Conservation (phyloP, 2,329 filamentous ascomycete genomes). For the Colletotrichum sp. region DNA sequence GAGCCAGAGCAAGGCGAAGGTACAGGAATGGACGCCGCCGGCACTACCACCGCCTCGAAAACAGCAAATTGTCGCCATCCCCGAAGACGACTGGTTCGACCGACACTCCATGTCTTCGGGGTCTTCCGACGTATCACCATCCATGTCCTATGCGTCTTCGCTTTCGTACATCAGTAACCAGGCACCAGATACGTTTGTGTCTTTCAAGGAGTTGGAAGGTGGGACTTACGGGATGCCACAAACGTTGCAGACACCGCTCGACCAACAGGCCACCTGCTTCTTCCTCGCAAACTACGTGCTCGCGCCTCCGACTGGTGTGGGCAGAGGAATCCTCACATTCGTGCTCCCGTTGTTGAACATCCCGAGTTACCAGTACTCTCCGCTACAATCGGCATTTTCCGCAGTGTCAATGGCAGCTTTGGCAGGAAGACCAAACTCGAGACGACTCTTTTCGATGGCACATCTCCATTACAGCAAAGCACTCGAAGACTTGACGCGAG, state of each 20-base stretch:
- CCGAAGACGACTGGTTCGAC: conserved; percentile 16
- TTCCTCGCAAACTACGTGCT: conserved; percentile 29
- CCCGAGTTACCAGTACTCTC: conserved; percentile 21
- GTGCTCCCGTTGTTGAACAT: conserved; percentile 24
- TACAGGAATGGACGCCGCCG: conserved; percentile 16
- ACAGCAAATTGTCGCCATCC: conserved; percentile 7
- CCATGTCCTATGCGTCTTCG: conserved; percentile 15
- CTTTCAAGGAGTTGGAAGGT: conserved; percentile 11
- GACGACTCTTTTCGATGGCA: conserved; percentile 22
- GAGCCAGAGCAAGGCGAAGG: neutral
- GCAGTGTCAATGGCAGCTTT: conserved; percentile 27
- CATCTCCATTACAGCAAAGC: conserved; percentile 27
- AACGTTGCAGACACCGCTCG: conserved; percentile 24
- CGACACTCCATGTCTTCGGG: conserved; percentile 8
- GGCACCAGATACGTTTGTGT: conserved; percentile 6
- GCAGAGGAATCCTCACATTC: conserved; percentile 25
- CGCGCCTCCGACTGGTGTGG: conserved; percentile 21
- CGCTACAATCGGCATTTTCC: conserved; percentile 26
- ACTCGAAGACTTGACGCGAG: conserved; percentile 24
- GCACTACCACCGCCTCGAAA: neutral
- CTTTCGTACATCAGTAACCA: conserved; percentile 15
- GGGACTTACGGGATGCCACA: conserved; percentile 14
- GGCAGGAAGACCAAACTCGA: conserved; percentile 26
- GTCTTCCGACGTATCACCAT: conserved; percentile 14
- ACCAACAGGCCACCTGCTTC: conserved; percentile 28